A percentile compares a stretch with the other conserved stretches of the same genome.
Evolutionary conservation across 495 filamentous ascomycete species (phyloP).

Genomic region (Tuber aestivum): DNA sequence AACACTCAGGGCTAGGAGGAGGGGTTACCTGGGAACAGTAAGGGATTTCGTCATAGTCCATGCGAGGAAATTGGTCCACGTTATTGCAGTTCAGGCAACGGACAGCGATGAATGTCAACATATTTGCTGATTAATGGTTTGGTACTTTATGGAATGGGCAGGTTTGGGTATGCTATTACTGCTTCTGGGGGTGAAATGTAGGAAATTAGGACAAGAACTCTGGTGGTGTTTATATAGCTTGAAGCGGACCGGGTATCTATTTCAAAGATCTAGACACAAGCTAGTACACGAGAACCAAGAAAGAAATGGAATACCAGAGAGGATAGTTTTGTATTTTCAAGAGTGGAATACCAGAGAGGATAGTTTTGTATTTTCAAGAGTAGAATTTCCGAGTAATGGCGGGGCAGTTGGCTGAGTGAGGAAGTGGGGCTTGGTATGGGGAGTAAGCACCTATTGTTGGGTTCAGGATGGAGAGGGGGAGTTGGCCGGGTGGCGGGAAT

Average conservation of each 20-base stretch:
- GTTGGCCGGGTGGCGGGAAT: slow-evolving; percentile 2
- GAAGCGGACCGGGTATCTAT: slow-evolving; percentile 1
- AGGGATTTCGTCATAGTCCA: slow-evolving; percentile 39
- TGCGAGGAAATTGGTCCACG: slow-evolving; percentile 35
- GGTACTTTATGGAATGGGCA: not conserved
- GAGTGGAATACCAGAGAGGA: slow-evolving; percentile 32
- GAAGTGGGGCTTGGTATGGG: slow-evolving; percentile 1
- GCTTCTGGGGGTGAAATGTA: slow-evolving; percentile 6
- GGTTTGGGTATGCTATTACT: not conserved
- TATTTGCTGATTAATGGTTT: slow-evolving; percentile 19
- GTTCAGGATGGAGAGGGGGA: slow-evolving; percentile 12
- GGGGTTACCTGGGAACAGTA: slow-evolving; percentile 37
- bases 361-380: not conserved
- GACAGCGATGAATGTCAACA: slow-evolving; percentile 39
- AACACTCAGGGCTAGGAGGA: not conserved
- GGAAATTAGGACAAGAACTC: slow-evolving; percentile 5
- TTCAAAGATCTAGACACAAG: slow-evolving; percentile 4
- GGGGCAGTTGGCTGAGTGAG: slow-evolving; percentile 9
- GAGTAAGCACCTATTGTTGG: slow-evolving; percentile 5
- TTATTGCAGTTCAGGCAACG: slow-evolving; percentile 40
- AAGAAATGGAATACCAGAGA: slow-evolving; percentile 33
- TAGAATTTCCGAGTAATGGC: slow-evolving; percentile 10
- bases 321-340: slow-evolving; percentile 10
- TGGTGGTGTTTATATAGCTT: not conserved
- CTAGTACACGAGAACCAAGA: slow-evolving; percentile 9